A percentile compares a stretch with the other conserved stretches of the same genome.
Conservation (phyloP, 768 basidiomycete species). For the Coprinopsis strossmayeri region DNA sequence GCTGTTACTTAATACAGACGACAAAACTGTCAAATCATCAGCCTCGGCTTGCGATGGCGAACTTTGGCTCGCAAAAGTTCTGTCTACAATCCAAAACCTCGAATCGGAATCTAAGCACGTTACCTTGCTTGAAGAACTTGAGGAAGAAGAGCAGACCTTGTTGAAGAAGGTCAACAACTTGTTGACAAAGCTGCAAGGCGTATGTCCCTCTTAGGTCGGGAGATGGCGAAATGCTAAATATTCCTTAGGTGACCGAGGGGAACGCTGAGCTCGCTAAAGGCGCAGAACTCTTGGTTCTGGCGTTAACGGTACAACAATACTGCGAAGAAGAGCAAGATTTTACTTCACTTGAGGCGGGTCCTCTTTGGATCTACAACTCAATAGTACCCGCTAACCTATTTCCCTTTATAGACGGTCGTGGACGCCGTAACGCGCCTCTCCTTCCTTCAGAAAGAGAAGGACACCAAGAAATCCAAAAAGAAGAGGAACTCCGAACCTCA, state of each 20-base stretch:
- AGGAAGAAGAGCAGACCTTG: conserved; percentile 47
- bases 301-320: conserved; percentile 66
- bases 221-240: background rate
- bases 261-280: conserved; percentile 58
- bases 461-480: conserved; percentile 22
- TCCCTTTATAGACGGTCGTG: conserved; percentile 44
- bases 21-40: conserved; percentile 46
- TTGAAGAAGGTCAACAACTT: conserved; percentile 38
- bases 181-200: conserved; percentile 37
- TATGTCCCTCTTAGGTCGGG: conserved; percentile 18
- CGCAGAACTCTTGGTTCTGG: conserved; percentile 62
- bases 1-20: conserved; percentile 22
- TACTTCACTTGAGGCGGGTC: conserved; percentile 56
- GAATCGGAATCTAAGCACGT: conserved; percentile 70
- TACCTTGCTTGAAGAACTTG: conserved; percentile 39
- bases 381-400: background rate
- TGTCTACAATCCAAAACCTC: conserved; percentile 47
- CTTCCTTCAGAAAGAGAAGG: conserved; percentile 33
- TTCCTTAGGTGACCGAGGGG: conserved; percentile 15
- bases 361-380: background rate
- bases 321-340: conserved; percentile 49
- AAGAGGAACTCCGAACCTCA: conserved; percentile 28
- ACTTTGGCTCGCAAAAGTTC: conserved; percentile 70
- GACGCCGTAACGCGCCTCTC: conserved; percentile 49
- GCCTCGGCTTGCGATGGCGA: conserved; percentile 66